Percentiles rank a stretch among this genome's conserved stretches.
Conservation (phyloP, 2,329 filamentous ascomycete species). For the Talaromyces piceae region DNA sequence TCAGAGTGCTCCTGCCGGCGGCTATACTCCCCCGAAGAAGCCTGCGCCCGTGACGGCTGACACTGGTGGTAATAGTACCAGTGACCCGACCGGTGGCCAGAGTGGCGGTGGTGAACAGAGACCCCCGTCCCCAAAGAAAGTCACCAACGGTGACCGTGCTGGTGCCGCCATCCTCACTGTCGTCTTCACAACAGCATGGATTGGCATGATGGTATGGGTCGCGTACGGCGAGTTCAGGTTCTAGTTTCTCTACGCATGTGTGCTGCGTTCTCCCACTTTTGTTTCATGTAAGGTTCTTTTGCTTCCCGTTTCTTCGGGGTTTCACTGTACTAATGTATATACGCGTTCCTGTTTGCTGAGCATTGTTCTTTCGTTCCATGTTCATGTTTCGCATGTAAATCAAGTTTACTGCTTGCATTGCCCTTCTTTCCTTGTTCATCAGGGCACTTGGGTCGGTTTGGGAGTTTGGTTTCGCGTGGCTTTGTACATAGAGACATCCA, state of each 20-base stretch:
- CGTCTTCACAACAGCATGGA: conserved; percentile 11
- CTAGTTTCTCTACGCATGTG: neutral
- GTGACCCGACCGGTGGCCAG: conserved; percentile 37
- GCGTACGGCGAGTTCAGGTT: neutral
- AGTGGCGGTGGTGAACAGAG: conserved; percentile 15
- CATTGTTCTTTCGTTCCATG: neutral
- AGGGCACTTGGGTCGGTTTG: neutral
- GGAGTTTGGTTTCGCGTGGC: neutral
- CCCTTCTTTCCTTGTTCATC: neutral
- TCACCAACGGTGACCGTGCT: conserved; percentile 12
- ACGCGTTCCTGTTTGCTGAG: neutral
- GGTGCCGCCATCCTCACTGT: conserved; percentile 14
- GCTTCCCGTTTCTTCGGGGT: neutral
- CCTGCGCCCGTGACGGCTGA: conserved; percentile 38
- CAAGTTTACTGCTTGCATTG: neutral
- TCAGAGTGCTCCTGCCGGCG: neutral
- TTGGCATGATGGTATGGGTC: conserved; percentile 15
- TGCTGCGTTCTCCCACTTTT: neutral
- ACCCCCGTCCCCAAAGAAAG: conserved; percentile 9
- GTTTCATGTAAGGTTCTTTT: neutral
- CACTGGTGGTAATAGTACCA: conserved; percentile 53
- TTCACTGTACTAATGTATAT: neutral
- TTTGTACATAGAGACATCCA: neutral
- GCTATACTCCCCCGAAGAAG: conserved; percentile 5
- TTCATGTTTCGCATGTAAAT: neutral